Base-by-base conservation (phyloP, 2,329 filamentous ascomycete genomes). In the Colletotrichum tofieldiae region DNA sequence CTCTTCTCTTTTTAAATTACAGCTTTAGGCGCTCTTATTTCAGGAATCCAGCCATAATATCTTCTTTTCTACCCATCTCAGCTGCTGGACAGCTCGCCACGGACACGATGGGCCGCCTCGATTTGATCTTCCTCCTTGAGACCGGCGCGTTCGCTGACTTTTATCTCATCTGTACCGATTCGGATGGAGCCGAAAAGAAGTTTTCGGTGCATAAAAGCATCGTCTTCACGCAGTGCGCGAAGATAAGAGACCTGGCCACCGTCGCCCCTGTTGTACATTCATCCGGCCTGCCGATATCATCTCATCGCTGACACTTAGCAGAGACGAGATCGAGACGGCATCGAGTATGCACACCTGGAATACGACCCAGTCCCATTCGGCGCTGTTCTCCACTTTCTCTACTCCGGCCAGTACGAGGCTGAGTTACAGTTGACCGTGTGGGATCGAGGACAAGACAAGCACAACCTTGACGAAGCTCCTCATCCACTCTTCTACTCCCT, bases 401-500 rank as follows among this genome's bases (percentile, higher is more conserved):
- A 71, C 47, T 60, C 47, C 0, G 55, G 71, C 14, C 26, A 61
- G 18, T 71, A 73, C n/a, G 23, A 56, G 3, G 56, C 65, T 1
- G 58, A 59, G n/a, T 45, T 16, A 12, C 37, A 32, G 45, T 6
- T 41, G 3, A 26, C 23, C 5, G 20, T 32, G n/a, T 41, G 29
- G 29, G 39, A 41, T 14, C 59, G 18, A 41, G 29, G 59, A 5
- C 7, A 11, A 20, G 20, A 16, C 20, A 23, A 56, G 39, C 14
- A n/a, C 16, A 16, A 37, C 5, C 39, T n/a, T 32, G 26, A 64
- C 2, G 49, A 64, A 23, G 16, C 7, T 16, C 63, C 43, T 1
- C 65, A 64, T 5, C 41, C 65, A 3, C 12, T 72, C 29, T 72
- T 58, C 43, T 58, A 39, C 51, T 72, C 59, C 3, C 43, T 58